Evolutionary conservation across 2,329 filamentous ascomycete genomes (phyloP).

Genomic region (Coniella lustricola): DNA sequence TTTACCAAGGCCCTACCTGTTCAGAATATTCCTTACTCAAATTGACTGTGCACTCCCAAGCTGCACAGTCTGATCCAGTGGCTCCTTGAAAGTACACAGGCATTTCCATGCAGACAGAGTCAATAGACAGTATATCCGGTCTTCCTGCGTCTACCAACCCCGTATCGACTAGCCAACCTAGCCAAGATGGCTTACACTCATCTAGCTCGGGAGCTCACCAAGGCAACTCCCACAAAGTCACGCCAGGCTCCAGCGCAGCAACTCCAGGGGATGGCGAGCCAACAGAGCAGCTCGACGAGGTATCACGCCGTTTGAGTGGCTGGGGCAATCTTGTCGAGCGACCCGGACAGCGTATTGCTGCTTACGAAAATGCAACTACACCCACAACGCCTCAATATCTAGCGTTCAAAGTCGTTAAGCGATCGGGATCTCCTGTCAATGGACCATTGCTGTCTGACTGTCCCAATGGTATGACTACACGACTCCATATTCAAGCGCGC

Average conservation of each 20-base stretch:
- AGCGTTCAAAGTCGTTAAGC: constrained; percentile 51
- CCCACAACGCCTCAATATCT: constrained; percentile 40
- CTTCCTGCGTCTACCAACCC: constrained; percentile 31
- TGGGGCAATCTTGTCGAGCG: constrained; percentile 22
- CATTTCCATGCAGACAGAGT: constrained; percentile 61
- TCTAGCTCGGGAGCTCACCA: constrained; percentile 32
- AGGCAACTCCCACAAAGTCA: constrained; percentile 30
- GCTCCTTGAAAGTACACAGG: constrained; percentile 26
- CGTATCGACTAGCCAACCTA: constrained; percentile 25
- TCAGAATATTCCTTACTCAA: not conserved
- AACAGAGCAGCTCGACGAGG: constrained; percentile 39
- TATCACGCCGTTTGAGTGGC: constrained; percentile 46
- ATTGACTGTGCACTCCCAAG: constrained; percentile 43
- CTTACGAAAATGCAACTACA: constrained; percentile 54
- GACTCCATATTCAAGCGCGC: not conserved
- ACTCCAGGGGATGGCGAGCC: constrained; percentile 24
- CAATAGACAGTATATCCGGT: constrained; percentile 38
- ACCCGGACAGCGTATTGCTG: constrained; percentile 48
- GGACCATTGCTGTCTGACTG: constrained; percentile 49
- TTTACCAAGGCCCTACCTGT: constrained; percentile 1
- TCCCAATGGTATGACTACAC: constrained; percentile 80
- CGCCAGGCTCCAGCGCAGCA: constrained; percentile 28
- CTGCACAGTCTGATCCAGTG: constrained; percentile 42
- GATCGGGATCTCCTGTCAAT: constrained; percentile 30
- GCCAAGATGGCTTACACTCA: constrained; percentile 52